Evolutionary conservation across 2,329 filamentous ascomycete species (phyloP), one percentile per base, ranked within the genome.

Genomic region (Teratosphaeria pseudoeucalypti): DNA sequence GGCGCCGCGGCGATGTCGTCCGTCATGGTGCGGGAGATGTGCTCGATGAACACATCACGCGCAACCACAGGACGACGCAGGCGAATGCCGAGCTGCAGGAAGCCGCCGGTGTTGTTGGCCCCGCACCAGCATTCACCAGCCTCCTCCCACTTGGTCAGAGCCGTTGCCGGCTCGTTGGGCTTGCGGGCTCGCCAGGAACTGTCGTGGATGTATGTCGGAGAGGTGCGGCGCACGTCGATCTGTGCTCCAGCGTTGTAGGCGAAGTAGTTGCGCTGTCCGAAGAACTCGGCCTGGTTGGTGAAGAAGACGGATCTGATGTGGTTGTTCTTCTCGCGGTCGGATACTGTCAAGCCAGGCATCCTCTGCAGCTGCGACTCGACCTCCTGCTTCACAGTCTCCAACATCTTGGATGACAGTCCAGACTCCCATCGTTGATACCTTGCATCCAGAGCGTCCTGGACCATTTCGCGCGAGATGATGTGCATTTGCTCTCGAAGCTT

Each of bases 41-140:
- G 77, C 64, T 80, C 78, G 56, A 80, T 67, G n/a, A 74, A 74
- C 58, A 80, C 59, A 37, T 72, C 67, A 5, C 67, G 68, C 1
- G 77, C 76, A 56, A 65, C 70, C 59, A 79, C 70, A 1, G 65
- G 64, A 6, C 69, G 66, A 4, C 68, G 62, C 16, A 78, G 68
- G 14, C 67, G 60, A 19, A 95, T 82, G 9, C 82, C 82, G 16
- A 97, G 76, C 57, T 84, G 82, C 1, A 85, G 83, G 43, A 84
- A 83, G 55, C 81, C 79, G 11, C 23, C 32, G 7, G 55, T 29
- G 23, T 16, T 63, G 59, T 14, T 54, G 11, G 77, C 73, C 4
- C 87, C 85, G 72, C 92, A 97, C 88, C 90, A 97, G 73, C 90
- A 95, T 62, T 97, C 89, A 23, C 88, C 89, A 37, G 87, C 81